These are phyloP conservation scores for Baorangia bicolor DNA, from an alignment of 768 basidiomycete species.

Conservation along the genomic window DNA sequence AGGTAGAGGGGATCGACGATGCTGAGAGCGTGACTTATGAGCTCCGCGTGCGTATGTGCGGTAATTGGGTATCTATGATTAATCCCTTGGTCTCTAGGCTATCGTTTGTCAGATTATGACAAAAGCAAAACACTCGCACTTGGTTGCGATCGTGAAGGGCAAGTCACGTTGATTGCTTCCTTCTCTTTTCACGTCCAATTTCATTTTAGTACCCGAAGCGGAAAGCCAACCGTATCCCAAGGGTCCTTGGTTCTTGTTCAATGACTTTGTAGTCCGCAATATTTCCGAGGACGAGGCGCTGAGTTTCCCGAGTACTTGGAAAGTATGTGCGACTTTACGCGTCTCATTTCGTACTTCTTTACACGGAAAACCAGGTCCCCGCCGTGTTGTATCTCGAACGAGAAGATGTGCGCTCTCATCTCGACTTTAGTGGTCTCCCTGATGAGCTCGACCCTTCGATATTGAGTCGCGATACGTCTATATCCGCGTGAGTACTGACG, in stretches of 20 bases:
- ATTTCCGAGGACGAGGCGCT: conserved; percentile 86
- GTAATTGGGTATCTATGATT: not conserved
- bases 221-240: conserved; percentile 40
- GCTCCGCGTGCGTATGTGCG: conserved; percentile 57
- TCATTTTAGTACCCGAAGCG: conserved; percentile 62
- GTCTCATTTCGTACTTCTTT: not conserved
- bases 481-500: conserved; percentile 61
- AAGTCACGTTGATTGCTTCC: not conserved
- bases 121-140: conserved; percentile 73
- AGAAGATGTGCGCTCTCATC: conserved; percentile 49
- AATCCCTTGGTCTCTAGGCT: conserved; percentile 46
- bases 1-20: conserved; percentile 59
- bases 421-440: conserved; percentile 69
- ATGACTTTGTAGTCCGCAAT: conserved; percentile 89
- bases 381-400: conserved; percentile 91
- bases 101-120: conserved; percentile 77
- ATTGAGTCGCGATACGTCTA: conserved; percentile 82
- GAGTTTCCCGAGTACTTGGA: conserved; percentile 88
- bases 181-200: not conserved
- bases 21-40: conserved; percentile 59
- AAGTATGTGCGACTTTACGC: conserved; percentile 49
- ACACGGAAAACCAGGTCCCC: conserved; percentile 57
- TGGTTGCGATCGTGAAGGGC: conserved; percentile 89
- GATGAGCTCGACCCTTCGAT: conserved; percentile 70
- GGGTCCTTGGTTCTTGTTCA: conserved; percentile 91